Evolutionary conservation across 169 alveolate genomes (phyloP), one percentile per base, ranked within the genome.

Genomic region (Plasmodium sp.): DNA sequence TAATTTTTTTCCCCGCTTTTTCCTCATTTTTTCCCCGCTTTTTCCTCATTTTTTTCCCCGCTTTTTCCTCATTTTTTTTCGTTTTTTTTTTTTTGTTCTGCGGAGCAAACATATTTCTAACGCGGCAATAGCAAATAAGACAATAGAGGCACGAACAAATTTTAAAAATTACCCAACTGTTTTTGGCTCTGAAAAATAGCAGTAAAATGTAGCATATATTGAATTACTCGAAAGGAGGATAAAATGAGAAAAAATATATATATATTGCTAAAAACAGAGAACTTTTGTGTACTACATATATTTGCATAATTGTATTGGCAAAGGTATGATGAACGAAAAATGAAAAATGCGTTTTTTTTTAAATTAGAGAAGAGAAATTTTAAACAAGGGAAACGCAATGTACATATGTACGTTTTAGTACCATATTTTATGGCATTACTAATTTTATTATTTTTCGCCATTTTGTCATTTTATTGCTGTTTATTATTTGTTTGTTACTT

Each of bases 281-380:
- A 75, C 2, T 75, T n/a, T 75, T 75, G 45, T 75, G 83, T 36
- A 75, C 83, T 75, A 80, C 51, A 80, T 80, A 80, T 80, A 41
- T 80, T 3, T 41, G 45, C 45, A 18, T 33, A 67, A 22, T 31
- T 67, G 77, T 27, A 18, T 9, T 67, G 33, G 36, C 75, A 9
- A n/a, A 67, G 77, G 77, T 67, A n/a, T 67, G 77, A 27, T 67
- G 27, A 3, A 51, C 22, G 62, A 12, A 51, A 51, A 51, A 67
- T 67, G 77, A 67, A 27, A n/a, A 6, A n/a, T 56, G 27, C 72
- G 58, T 58, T 83, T 58, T 82, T 82, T 56, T 83, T 51, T 80
- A 18, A 33, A 80, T 80, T 80, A 33, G 84, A 80, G 56, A 80
- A 77, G 84, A 41, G 56, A 80, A 41, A 34, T 80, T 4, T 33